Evolutionary conservation across 768 basidiomycete species (phyloP).

Genomic region (Tulasnella sp.): DNA sequence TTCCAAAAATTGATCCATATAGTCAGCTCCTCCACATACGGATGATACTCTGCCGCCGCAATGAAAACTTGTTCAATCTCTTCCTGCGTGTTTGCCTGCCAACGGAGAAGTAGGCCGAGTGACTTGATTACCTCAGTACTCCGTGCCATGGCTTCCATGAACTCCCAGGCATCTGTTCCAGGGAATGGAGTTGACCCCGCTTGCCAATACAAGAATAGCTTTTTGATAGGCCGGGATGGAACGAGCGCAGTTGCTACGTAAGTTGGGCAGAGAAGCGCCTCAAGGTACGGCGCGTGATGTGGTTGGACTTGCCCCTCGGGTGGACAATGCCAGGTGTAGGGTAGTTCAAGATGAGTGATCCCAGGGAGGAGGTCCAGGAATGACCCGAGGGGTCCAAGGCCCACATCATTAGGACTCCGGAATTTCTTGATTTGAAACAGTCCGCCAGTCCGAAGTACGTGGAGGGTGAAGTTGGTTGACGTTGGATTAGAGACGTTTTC

Average conservation of each 20-base stretch:
- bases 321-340: background rate
- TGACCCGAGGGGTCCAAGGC: background rate
- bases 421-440: background rate
- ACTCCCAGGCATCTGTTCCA: too few relatives aligned
- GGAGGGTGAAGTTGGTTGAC: background rate
- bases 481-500: background rate
- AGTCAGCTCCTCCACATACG: background rate
- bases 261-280: background rate
- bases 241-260: background rate
- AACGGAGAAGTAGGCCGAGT: background rate
- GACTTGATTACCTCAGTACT: background rate
- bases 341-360: constrained; percentile 2
- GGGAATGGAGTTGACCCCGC: background rate
- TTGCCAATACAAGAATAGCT: background rate
- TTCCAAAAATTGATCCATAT: too few relatives aligned
- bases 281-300: background rate
- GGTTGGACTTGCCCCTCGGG: background rate
- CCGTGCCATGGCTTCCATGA: background rate
- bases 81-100: background rate
- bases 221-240: background rate
- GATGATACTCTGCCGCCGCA: background rate
- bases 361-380: background rate
- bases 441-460: too few relatives aligned
- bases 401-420: background rate
- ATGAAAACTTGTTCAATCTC: background rate